Percentiles rank a stretch among this genome's conserved stretches.
These are phyloP conservation scores for Sphaerulina musiva DNA, from an alignment of 2,329 filamentous ascomycete genomes.

Conservation along the genomic window DNA sequence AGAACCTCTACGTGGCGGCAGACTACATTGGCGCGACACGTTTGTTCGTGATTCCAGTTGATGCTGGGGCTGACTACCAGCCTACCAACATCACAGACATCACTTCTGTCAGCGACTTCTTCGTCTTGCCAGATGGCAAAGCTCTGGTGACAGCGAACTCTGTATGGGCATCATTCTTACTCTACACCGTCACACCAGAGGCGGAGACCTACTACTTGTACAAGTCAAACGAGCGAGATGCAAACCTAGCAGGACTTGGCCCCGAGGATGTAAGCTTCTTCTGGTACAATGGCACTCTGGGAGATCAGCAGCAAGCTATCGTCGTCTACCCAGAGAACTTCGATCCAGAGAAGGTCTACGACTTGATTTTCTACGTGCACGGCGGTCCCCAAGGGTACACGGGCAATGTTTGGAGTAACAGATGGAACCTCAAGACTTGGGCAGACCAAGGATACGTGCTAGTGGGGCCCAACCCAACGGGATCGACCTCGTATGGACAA, in stretches of 20 bases:
- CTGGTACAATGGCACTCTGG: slow-evolving; percentile 26
- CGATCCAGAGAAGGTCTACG: slow-evolving; percentile 25
- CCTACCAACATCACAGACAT: slow-evolving; percentile 22
- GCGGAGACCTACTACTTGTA: slow-evolving; percentile 21
- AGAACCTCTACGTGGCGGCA: slow-evolving; percentile 19
- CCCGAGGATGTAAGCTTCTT: slow-evolving; percentile 18
- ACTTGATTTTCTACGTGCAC: slow-evolving; percentile 29
- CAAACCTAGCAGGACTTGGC: slow-evolving; percentile 22
- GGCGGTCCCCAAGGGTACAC: slow-evolving; percentile 30
- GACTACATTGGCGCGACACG: slow-evolving; percentile 22
- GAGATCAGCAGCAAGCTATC: slow-evolving; percentile 23
- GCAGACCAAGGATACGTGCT: slow-evolving; percentile 32
- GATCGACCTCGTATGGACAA: slow-evolving; percentile 30
- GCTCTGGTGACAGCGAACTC: slow-evolving; percentile 21
- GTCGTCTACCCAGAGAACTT: slow-evolving; percentile 26
- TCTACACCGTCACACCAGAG: slow-evolving; percentile 20
- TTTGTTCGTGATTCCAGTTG: slow-evolving; percentile 23
- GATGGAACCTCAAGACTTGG: slow-evolving; percentile 30
- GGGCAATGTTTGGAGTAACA: slow-evolving; percentile 25
- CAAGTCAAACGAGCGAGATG: slow-evolving; percentile 23
- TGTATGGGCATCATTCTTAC: slow-evolving; percentile 20
- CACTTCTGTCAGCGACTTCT: slow-evolving; percentile 23
- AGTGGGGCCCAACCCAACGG: slow-evolving; percentile 29
- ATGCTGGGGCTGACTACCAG: slow-evolving; percentile 22
- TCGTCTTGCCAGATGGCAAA: slow-evolving; percentile 20